Evolutionary conservation across 805 yeast species (phyloP).

Genomic region (Hemisphaericaspora nanyangensis): DNA sequence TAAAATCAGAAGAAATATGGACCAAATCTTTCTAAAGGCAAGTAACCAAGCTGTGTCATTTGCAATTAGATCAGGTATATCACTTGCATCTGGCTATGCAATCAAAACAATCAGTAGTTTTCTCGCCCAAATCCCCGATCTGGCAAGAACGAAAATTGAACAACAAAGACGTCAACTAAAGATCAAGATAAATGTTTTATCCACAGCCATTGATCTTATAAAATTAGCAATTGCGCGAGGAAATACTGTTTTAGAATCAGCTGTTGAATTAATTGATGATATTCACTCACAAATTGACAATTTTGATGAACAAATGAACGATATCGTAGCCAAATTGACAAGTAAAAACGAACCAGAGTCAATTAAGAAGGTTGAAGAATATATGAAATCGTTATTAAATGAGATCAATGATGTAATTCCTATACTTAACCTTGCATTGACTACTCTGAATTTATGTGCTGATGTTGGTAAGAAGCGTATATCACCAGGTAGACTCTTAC

Average conservation of each 20-base stretch:
- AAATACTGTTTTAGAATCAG: slow-evolving; percentile 51
- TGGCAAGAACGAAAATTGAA: slow-evolving; percentile 46
- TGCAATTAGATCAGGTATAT: slow-evolving; percentile 73
- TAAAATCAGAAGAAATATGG: too few relatives aligned
- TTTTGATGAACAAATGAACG: slow-evolving; percentile 49
- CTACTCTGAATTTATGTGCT: slow-evolving; percentile 55
- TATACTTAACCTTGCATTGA: slow-evolving; percentile 57
- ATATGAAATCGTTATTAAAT: slow-evolving; percentile 44
- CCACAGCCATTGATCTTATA: slow-evolving; percentile 66
- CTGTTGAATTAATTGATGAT: slow-evolving; percentile 51
- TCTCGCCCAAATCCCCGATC: slow-evolving; percentile 51
- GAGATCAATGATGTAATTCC: slow-evolving; percentile 70
- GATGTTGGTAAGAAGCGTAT: slow-evolving; percentile 43
- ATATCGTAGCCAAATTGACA: slow-evolving; percentile 29
- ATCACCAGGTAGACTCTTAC: slow-evolving; percentile 65
- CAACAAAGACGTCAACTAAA: slow-evolving; percentile 43
- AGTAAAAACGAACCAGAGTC: slow-evolving; percentile 32
- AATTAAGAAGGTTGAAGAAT: slow-evolving; percentile 43
- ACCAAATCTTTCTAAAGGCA: slow-evolving; percentile 48
- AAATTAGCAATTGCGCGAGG: slow-evolving; percentile 61
- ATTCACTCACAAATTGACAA: slow-evolving; percentile 55
- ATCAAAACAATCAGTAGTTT: slow-evolving; percentile 57
- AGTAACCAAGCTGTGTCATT: slow-evolving; percentile 77
- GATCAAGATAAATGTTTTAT: slow-evolving; percentile 55
- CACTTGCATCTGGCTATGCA: slow-evolving; percentile 72